Conservation (phyloP, 2,329 filamentous ascomycete species). For the Penicillium hesseltinei region DNA sequence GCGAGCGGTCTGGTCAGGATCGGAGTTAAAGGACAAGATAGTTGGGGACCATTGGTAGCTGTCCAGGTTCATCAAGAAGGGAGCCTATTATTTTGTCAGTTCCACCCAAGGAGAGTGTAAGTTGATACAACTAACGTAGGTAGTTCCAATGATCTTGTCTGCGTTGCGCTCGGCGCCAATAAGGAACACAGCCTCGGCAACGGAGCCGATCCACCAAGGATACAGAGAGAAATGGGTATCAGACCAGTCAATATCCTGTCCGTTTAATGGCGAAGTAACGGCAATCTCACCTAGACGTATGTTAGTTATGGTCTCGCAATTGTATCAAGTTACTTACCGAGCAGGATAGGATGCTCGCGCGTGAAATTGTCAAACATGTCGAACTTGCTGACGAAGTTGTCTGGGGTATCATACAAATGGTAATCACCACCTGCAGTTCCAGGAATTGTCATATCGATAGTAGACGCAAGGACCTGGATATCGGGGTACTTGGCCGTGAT, state of each 20-base stretch:
- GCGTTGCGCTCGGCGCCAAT: conserved; percentile 64
- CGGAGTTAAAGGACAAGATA: conserved; percentile 31
- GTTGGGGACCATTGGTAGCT: conserved; percentile 33
- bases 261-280: conserved; percentile 44
- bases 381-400: conserved; percentile 52
- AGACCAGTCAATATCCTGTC: conserved; percentile 45
- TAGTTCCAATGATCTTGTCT: conserved; percentile 30
- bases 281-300: conserved; percentile 27
- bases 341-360: conserved; percentile 24
- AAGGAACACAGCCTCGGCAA: conserved; percentile 64
- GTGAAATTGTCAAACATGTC: conserved; percentile 53
- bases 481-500: conserved; percentile 58
- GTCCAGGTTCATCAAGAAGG: conserved; percentile 30
- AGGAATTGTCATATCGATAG: conserved; percentile 28
- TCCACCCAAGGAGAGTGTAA: neutral
- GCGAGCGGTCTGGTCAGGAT: conserved; percentile 29
- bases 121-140: conserved; percentile 22
- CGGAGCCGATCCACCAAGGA: conserved; percentile 59
- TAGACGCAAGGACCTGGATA: conserved; percentile 47
- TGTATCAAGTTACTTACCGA: conserved; percentile 18
- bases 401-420: conserved; percentile 53
- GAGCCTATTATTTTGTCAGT: conserved; percentile 20
- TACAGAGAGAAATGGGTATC: conserved; percentile 47
- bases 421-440: conserved; percentile 37
- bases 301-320: neutral